These are phyloP conservation scores for Dactylis glomerata DNA, from an alignment of 176 grass and related monocot species.

Conservation along the genomic window DNA sequence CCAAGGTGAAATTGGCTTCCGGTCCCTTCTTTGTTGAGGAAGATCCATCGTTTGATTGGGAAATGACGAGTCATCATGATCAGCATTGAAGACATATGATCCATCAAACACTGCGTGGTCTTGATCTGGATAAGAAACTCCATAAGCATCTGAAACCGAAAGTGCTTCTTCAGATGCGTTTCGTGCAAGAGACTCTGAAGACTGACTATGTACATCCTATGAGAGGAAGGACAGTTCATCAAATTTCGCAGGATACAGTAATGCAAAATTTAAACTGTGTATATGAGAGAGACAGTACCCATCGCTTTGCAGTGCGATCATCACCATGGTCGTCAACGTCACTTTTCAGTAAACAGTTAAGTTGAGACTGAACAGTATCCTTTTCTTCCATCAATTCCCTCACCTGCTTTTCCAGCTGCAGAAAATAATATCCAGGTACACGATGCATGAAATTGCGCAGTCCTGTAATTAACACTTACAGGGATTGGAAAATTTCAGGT, in stretches of 20 bases:
- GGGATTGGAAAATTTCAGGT: not conserved
- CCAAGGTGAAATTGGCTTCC: conserved; percentile 30
- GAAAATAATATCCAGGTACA: not conserved
- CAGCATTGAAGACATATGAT: conserved; percentile 35
- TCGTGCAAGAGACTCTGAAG: conserved; percentile 43
- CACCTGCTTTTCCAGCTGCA: conserved; percentile 82
- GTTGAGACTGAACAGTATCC: conserved; percentile 80
- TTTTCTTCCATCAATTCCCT: conserved; percentile 89
- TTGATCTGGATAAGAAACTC: conserved; percentile 50
- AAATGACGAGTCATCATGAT: conserved; percentile 26
- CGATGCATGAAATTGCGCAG: not conserved
- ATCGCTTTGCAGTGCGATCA: conserved; percentile 49
- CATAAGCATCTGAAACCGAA: conserved; percentile 65
- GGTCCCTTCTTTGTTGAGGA: conserved; percentile 30
- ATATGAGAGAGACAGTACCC: conserved; percentile 46
- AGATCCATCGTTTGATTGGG: conserved; percentile 22
- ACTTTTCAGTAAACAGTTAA: conserved; percentile 71
- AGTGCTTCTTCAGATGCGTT: conserved; percentile 58
- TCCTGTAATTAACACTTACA: not conserved
- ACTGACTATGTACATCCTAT: conserved; percentile 76
- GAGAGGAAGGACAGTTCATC: conserved; percentile 18
- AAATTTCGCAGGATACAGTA: not conserved
- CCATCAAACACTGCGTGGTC: conserved; percentile 45
- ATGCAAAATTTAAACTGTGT: conserved; percentile 1
- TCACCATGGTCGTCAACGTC: conserved; percentile 42